A percentile compares a stretch with the other conserved stretches of the same genome.
Evolutionary conservation across 2,329 filamentous ascomycete species (phyloP).

Genomic region (Byssothecium circinans): DNA sequence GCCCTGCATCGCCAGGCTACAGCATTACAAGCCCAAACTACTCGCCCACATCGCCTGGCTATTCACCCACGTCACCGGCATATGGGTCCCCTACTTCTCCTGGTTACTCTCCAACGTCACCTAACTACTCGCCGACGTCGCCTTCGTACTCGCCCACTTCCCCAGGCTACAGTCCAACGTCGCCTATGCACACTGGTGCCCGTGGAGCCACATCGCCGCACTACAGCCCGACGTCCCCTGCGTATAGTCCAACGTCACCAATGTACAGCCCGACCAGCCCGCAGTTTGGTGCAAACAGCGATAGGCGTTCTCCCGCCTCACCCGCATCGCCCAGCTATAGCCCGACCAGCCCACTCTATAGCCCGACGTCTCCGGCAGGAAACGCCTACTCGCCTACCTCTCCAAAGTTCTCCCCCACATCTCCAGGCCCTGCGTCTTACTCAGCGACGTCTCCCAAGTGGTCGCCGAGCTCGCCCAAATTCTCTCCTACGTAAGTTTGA

Average conservation of each 20-base stretch:
- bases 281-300: constrained; percentile 39
- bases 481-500: constrained; percentile 51
- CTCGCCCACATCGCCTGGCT: constrained; percentile 40
- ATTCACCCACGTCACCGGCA: constrained; percentile 66
- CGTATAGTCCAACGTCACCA: constrained; percentile 58
- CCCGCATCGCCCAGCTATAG: constrained; percentile 72
- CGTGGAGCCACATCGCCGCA: constrained; percentile 46
- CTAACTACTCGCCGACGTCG: constrained; percentile 54
- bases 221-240: constrained; percentile 60
- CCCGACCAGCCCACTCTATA: constrained; percentile 64
- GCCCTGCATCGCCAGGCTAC: constrained; percentile 49
- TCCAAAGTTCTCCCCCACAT: constrained; percentile 35
- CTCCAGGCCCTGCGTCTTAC: constrained; percentile 39
- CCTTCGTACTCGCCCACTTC: constrained; percentile 57
- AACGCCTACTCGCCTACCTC: constrained; percentile 53
- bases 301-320: constrained; percentile 52
- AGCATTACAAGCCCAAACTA: constrained; percentile 58
- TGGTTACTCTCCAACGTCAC: constrained; percentile 56
- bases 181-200: constrained; percentile 48
- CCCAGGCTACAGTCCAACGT: constrained; percentile 63
- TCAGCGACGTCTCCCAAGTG: constrained; percentile 44
- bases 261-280: constrained; percentile 60
- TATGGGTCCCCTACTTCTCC: constrained; percentile 60
- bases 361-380: constrained; percentile 58
- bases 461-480: constrained; percentile 49